These are phyloP conservation scores for Babesia bovis DNA, from an alignment of 169 alveolate species.

Conservation along the genomic window DNA sequence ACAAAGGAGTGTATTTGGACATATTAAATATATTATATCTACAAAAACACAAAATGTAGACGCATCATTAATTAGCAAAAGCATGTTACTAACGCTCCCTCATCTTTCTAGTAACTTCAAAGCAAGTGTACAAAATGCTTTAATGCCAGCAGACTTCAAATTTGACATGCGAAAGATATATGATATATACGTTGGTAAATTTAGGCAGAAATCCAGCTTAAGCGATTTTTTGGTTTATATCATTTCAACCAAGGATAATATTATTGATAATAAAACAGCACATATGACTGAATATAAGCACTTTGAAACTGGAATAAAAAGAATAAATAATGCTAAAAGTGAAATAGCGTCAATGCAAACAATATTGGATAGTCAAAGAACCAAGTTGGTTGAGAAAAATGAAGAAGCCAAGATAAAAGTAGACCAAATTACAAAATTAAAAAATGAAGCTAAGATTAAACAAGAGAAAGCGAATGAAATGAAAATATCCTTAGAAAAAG, in stretches of 20 bases:
- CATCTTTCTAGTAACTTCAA: background rate
- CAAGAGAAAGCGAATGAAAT: constrained; percentile 87
- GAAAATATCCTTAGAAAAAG: constrained; percentile 87
- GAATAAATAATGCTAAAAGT: constrained; percentile 89
- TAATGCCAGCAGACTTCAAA: background rate
- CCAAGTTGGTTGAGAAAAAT: constrained; percentile 89
- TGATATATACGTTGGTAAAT: background rate
- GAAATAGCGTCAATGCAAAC: constrained; percentile 89
- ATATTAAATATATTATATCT: constrained; percentile 3
- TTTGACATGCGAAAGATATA: background rate
- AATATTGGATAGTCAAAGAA: constrained; percentile 86
- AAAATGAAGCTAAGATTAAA: constrained; percentile 92
- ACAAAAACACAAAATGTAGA: background rate
- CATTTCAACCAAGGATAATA: constrained; percentile 89
- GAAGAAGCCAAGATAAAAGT: constrained; percentile 93
- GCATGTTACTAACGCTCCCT: background rate
- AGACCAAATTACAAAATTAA: constrained; percentile 90
- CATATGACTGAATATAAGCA: constrained; percentile 91
- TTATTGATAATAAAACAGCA: constrained; percentile 88
- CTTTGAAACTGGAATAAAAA: constrained; percentile 93
- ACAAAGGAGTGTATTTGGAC: background rate
- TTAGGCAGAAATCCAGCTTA: constrained; percentile 77
- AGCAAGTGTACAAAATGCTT: background rate
- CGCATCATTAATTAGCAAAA: background rate
- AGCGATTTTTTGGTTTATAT: constrained; percentile 96